These are phyloP conservation scores for Ogataea pignaliae DNA, from an alignment of 805 yeast genomes.

Conservation along the genomic window DNA sequence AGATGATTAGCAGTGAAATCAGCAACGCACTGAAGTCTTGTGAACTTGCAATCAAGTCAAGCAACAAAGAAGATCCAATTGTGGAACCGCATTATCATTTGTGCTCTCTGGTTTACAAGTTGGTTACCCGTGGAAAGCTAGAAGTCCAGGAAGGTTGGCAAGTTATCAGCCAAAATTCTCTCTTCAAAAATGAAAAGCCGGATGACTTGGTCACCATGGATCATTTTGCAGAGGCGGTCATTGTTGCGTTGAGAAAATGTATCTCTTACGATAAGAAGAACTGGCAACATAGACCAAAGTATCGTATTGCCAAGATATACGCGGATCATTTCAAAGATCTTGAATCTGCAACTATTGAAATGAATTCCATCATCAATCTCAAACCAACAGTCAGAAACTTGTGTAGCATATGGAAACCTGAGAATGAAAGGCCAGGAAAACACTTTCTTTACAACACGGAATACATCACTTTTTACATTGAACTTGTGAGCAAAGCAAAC, in stretches of 20 bases:
- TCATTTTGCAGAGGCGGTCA: conserved; percentile 36
- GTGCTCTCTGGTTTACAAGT: conserved; percentile 56
- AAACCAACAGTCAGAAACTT: conserved; percentile 67
- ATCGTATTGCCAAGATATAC: conserved; percentile 60
- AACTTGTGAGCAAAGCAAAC: conserved; percentile 44
- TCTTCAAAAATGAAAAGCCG: conserved; percentile 12
- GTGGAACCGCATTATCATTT: conserved; percentile 77
- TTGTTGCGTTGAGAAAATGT: conserved; percentile 44
- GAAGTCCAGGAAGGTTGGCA: conserved; percentile 34
- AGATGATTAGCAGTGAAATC: conserved; percentile 28
- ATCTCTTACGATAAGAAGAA: conserved; percentile 65
- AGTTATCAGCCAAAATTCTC: conserved; percentile 35
- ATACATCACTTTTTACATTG: conserved; percentile 62
- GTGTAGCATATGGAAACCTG: conserved; percentile 91
- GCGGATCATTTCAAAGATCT: conserved; percentile 50
- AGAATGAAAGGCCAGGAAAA: conserved; percentile 85
- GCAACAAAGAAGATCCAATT: conserved; percentile 46
- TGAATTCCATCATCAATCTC: conserved; percentile 58
- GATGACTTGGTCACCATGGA: conserved; percentile 16
- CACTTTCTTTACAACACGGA: conserved; percentile 76
- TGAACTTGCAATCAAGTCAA: conserved; percentile 32
- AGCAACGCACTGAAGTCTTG: conserved; percentile 43
- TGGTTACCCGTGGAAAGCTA: conserved; percentile 36
- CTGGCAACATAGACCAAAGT: conserved; percentile 89
- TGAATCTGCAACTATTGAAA: conserved; percentile 55